Conservation (phyloP, 129 eudicot genomes). For the Flaveria trinervia region DNA sequence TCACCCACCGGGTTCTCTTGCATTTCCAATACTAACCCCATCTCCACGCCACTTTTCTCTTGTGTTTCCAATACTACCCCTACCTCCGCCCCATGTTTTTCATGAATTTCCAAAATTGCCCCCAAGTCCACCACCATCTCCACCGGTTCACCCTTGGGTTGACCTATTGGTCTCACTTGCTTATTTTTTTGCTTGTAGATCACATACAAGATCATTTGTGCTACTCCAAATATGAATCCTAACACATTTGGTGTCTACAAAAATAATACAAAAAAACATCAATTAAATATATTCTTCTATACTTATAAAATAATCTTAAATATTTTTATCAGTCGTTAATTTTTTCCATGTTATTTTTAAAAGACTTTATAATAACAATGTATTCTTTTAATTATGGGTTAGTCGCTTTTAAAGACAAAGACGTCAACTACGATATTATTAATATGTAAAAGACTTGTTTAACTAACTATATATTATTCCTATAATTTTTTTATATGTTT, state of each 20-base stretch:
- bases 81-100: conserved; percentile 5
- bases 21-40: conserved; percentile 22
- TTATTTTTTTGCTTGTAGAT: conserved; percentile 44
- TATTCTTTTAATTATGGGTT: too few relatives aligned
- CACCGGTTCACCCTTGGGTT: neutral
- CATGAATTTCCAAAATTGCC: conserved; percentile 29
- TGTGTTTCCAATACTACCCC: conserved; percentile 24
- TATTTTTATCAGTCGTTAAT: too few relatives aligned
- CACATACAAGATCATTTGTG: conserved; percentile 58
- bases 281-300: neutral
- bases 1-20: conserved; percentile 14
- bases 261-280: neutral
- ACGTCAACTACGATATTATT: too few relatives aligned
- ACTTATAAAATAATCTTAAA: too few relatives aligned
- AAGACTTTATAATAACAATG: too few relatives aligned
- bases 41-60: conserved; percentile 14
- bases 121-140: conserved; percentile 31
- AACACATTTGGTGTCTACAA: conserved; percentile 60
- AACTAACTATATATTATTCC: too few relatives aligned
- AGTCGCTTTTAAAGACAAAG: too few relatives aligned
- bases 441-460: too few relatives aligned
- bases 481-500: too few relatives aligned
- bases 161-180: conserved; percentile 35
- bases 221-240: conserved; percentile 60
- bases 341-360: too few relatives aligned